Evolutionary conservation across 1,284 basidiomycete species (phyloP).

Genomic region (Puccinia horiana): DNA sequence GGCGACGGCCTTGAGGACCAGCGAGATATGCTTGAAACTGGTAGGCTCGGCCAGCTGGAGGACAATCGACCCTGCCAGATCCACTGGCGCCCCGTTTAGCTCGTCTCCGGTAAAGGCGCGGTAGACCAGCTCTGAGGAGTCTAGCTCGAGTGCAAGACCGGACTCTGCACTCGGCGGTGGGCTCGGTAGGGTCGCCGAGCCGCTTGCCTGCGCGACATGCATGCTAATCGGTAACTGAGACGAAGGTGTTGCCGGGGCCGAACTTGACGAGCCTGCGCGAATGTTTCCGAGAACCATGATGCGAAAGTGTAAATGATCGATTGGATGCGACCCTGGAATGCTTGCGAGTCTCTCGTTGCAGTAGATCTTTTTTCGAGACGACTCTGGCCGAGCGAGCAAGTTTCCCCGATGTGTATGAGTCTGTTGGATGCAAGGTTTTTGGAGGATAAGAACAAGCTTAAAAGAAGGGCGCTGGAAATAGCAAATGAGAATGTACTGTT

Average conservation of each 20-base stretch:
- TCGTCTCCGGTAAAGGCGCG: slow-evolving; percentile 9
- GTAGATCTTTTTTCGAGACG: neutral
- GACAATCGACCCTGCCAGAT: slow-evolving; percentile 15
- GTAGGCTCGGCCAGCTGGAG: slow-evolving; percentile 36
- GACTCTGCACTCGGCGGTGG: neutral
- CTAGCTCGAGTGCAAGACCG: neutral
- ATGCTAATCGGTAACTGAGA: neutral
- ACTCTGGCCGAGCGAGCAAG: slow-evolving; percentile 11
- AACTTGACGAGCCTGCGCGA: neutral
- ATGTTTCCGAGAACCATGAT: slow-evolving; percentile 16
- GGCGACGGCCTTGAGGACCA: slow-evolving; percentile 19
- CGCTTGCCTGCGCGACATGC: neutral
- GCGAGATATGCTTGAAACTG: slow-evolving; percentile 35
- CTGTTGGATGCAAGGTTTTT: neutral
- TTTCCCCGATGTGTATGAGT: neutral
- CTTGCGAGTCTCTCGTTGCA: neutral
- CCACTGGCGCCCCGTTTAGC: neutral
- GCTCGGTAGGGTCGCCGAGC: neutral
- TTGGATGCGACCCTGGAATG: neutral
- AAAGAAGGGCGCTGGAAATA: neutral
- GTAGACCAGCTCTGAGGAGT: slow-evolving; percentile 23
- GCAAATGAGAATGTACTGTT: neutral
- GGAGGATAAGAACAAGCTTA: neutral
- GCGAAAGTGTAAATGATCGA: neutral
- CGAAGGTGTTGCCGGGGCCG: slow-evolving; percentile 11